Base-by-base conservation (phyloP, 805 yeast genomes). In the Kodamaea restingae region DNA sequence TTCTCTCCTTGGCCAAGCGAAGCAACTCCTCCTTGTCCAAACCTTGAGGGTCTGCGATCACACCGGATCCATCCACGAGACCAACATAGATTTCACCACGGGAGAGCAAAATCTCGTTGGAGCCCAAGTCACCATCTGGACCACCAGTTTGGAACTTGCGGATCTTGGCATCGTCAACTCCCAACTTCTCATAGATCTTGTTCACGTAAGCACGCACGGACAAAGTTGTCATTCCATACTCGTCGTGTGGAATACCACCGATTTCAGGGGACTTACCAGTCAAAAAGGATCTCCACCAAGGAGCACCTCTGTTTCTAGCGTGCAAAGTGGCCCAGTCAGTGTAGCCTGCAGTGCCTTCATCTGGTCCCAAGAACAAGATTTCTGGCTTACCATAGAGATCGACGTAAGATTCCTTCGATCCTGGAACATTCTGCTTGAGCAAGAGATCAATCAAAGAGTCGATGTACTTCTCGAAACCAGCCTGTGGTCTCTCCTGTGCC, bases 171-270 rank as follows among this genome's bases (percentile, higher is more conserved):
- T 75, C 65, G 48, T 81, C 77, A 44, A 91, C 70, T 14, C 75
- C 67, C 43, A 83, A 73, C 60, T 88, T 85, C 49, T 86, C 84
- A 63, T 91, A 91, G 44, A 90, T 80, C 54, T 86, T 85, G 58
- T 85, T 81, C 42, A 91, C 95, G 60, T 80, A 91, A 35, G 95
- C 87, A 54, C 98, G 78, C 35, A 93, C 97, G 37, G 96, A 87
- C 48, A 91, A 70, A 6, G 97, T 82, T 5, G 98, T 91, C 98
- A 91, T 91, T 60, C 98, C 98, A 61, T 88, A 91, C 56, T 78
- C 91, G 61, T 91, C 98, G 64, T 91, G 98, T 37, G 98, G 98
- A 58, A 91, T 93, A 61, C 98, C 98, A 56, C 98, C 98, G 42
- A 91, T 65, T 31, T 75, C 66, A 41, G 95, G 95, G 31, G 88